Evolutionary conservation across 805 yeast genomes (phyloP).

Genomic region (Metschnikowia gelsemii): DNA sequence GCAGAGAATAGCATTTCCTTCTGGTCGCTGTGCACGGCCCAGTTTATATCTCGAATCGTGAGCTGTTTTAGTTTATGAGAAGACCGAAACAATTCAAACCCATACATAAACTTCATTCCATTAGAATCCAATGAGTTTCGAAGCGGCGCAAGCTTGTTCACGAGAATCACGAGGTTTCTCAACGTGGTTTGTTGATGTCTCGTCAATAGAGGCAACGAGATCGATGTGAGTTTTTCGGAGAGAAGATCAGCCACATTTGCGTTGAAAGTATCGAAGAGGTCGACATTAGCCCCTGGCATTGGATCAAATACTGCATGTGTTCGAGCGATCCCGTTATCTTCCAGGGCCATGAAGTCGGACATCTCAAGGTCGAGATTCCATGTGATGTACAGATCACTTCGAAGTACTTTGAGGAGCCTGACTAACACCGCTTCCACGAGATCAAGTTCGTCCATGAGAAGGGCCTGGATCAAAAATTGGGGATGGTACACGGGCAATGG

Average conservation of each 20-base stretch:
- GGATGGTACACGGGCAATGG: slow-evolving; percentile 91
- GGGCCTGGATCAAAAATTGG: slow-evolving; percentile 72
- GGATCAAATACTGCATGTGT: slow-evolving; percentile 3
- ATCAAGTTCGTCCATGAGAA: slow-evolving; percentile 59
- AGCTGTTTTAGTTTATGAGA: slow-evolving; percentile 51
- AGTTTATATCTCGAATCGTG: slow-evolving; percentile 76
- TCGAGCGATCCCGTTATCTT: background rate
- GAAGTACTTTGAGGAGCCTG: slow-evolving; percentile 50
- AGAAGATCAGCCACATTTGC: slow-evolving; percentile 47
- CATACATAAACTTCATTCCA: slow-evolving; percentile 70
- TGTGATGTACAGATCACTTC: slow-evolving; percentile 33
- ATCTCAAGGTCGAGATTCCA: slow-evolving; percentile 38
- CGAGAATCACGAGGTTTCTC: slow-evolving; percentile 63
- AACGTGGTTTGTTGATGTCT: slow-evolving; percentile 90
- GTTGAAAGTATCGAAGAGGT: slow-evolving; percentile 38
- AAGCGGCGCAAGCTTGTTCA: slow-evolving; percentile 52
- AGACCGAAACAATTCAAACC: slow-evolving; percentile 61
- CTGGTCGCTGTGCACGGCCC: slow-evolving; percentile 85
- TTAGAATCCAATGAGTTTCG: slow-evolving; percentile 52
- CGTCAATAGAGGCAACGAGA: slow-evolving; percentile 75
- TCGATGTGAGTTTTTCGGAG: slow-evolving; percentile 57
- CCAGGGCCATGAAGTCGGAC: slow-evolving; percentile 17
- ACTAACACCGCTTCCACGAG: slow-evolving; percentile 58
- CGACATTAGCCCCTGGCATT: slow-evolving; percentile 18
- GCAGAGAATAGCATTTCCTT: slow-evolving; percentile 61